Percentiles rank a stretch among this genome's conserved stretches.
Evolutionary conservation across 768 basidiomycete species (phyloP).

Genomic region (Phaeolepiota aurea): DNA sequence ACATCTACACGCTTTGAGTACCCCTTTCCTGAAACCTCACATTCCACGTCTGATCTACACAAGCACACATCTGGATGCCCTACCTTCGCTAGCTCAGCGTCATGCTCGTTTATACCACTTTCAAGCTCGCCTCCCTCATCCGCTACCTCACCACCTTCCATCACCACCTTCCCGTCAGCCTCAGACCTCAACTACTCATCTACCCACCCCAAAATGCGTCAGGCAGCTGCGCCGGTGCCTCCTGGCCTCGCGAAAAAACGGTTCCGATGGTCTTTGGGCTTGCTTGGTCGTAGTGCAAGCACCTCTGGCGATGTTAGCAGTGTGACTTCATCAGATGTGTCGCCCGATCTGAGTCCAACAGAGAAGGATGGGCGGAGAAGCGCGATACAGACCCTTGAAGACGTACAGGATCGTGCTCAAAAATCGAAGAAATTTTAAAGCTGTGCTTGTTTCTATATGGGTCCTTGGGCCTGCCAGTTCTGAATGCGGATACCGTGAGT

Average conservation of each 20-base stretch:
- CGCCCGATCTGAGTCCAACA: no score
- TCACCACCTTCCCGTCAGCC: not conserved
- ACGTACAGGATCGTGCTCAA: no score
- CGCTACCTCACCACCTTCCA: not conserved
- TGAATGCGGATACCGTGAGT: no score
- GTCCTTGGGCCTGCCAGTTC: no score
- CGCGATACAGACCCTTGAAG: no score
- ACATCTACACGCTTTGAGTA: constrained; percentile 21
- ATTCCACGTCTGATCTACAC: constrained; percentile 10
- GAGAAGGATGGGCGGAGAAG: no score
- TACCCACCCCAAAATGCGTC: constrained; percentile 14
- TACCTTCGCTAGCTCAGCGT: not conserved
- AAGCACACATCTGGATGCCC: constrained; percentile 5
- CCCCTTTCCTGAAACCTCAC: constrained; percentile 18
- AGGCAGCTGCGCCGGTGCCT: constrained; percentile 14
- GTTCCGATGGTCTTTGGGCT: constrained; percentile 1
- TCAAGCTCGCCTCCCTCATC: not conserved
- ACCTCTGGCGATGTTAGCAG: no score
- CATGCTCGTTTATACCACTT: not conserved
- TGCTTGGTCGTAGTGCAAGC: not conserved
- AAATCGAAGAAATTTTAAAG: no score
- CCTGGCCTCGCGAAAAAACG: constrained; percentile 16
- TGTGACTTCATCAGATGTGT: no score
- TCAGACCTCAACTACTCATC: constrained; percentile 7
- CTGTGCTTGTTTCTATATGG: no score